Conservation (phyloP, 192 early-diverging fungal species). For the Rhizophlyctis rosea region DNA sequence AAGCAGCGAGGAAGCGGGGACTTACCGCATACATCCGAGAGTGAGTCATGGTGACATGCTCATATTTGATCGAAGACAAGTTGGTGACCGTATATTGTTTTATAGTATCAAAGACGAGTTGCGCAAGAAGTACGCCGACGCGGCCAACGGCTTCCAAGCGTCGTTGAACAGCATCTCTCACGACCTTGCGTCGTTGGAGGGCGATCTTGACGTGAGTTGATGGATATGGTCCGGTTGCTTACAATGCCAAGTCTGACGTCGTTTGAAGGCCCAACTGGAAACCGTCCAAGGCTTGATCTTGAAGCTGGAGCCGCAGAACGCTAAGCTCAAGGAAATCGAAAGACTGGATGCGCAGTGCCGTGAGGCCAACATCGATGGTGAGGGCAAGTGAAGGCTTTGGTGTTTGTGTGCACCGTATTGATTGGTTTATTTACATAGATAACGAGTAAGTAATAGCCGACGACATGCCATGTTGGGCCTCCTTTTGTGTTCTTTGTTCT, state of each 20-base stretch:
- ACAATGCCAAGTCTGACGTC: not conserved
- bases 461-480: not conserved
- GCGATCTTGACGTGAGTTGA: conserved; percentile 67
- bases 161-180: conserved; percentile 68
- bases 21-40: conserved; percentile 85
- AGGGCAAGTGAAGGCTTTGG: not conserved
- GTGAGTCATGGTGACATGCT: conserved; percentile 36
- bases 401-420: conserved; percentile 4
- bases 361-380: conserved; percentile 80
- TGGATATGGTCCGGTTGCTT: not conserved
- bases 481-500: too few relatives aligned
- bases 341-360: conserved; percentile 64
- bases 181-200: conserved; percentile 65
- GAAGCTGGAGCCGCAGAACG: conserved; percentile 34
- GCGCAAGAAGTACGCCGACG: conserved; percentile 73
- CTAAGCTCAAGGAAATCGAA: conserved; percentile 44
- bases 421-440: conserved; percentile 6
- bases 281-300: conserved; percentile 58
- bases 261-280: conserved; percentile 55
- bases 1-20: conserved; percentile 73
- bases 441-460: conserved; percentile 20
- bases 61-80: not conserved
- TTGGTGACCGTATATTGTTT: not conserved
- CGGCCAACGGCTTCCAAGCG: conserved; percentile 77
- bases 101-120: conserved; percentile 76